These are phyloP conservation scores for Cylindrotheca fusiformis DNA, from an alignment of 108 stramenopile genomes.

Conservation along the genomic window DNA sequence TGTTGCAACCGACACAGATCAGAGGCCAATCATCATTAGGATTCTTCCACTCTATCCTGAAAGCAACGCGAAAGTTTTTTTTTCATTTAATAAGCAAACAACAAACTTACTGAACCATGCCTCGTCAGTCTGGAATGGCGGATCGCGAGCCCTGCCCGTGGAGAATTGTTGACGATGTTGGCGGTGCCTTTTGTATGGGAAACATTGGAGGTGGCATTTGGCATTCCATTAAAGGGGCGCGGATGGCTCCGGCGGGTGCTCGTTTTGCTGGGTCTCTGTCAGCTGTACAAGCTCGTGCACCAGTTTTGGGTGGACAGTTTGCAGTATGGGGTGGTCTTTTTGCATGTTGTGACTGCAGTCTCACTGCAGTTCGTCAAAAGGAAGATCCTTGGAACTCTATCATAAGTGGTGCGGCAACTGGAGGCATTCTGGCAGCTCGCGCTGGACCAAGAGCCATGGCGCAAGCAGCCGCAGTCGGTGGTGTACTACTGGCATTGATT, in stretches of 20 bases:
- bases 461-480: constrained; percentile 90
- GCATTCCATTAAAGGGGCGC: constrained; percentile 91
- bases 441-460: constrained; percentile 97
- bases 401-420: constrained; percentile 91
- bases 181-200: constrained; percentile 96
- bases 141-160: constrained; percentile 97
- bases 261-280: constrained; percentile 72
- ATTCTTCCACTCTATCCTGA: no score
- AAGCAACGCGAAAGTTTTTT: no score
- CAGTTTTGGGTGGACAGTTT: constrained; percentile 93
- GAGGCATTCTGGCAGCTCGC: constrained; percentile 91
- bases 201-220: constrained; percentile 91
- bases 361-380: constrained; percentile 91
- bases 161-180: constrained; percentile 96
- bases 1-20: no score
- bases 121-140: constrained; percentile 65
- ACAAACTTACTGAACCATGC: no score
- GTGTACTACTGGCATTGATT: constrained; percentile 93
- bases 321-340: constrained; percentile 97
- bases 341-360: constrained; percentile 93
- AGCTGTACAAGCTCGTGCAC: constrained; percentile 88
- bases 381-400: constrained; percentile 99
- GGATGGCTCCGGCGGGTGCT: constrained; percentile 70
- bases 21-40: no score
- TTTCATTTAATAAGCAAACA: no score